Evolutionary conservation across 257 asterid species (phyloP).

Genomic region (Marsdenia floribunda): DNA sequence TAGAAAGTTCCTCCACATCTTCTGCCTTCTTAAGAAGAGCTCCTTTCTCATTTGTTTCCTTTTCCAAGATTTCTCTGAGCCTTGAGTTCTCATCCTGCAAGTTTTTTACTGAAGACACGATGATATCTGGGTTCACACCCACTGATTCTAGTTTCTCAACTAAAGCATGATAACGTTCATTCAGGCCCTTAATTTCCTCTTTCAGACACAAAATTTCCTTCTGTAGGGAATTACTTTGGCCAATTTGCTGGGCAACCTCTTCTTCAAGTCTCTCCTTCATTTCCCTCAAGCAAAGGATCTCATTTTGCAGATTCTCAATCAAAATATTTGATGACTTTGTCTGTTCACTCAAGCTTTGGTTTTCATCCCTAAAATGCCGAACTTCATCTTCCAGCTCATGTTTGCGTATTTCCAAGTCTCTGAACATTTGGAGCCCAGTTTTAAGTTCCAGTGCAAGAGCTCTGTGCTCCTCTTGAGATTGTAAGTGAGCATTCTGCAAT

Average conservation of each 20-base stretch:
- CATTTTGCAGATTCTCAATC: slow-evolving; percentile 59
- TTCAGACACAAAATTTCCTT: slow-evolving; percentile 52
- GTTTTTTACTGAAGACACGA: slow-evolving; percentile 43
- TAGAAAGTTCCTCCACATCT: slow-evolving; percentile 51
- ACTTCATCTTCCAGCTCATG: slow-evolving; percentile 60
- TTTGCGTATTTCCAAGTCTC: slow-evolving; percentile 54
- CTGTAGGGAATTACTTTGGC: slow-evolving; percentile 46
- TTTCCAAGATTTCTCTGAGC: slow-evolving; percentile 43
- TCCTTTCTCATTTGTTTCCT: slow-evolving; percentile 46
- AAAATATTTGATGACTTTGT: slow-evolving; percentile 46
- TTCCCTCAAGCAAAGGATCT: slow-evolving; percentile 54
- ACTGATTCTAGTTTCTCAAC: slow-evolving; percentile 61
- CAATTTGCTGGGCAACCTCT: slow-evolving; percentile 56
- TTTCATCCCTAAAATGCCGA: slow-evolving; percentile 50
- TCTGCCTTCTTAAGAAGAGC: slow-evolving; percentile 53
- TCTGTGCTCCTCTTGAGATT: slow-evolving; percentile 64
- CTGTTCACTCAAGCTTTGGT: slow-evolving; percentile 37
- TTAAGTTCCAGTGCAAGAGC: slow-evolving; percentile 59
- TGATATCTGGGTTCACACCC: slow-evolving; percentile 47
- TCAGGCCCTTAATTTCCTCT: slow-evolving; percentile 68
- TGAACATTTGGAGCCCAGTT: slow-evolving; percentile 48
- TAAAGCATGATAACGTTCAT: slow-evolving; percentile 43
- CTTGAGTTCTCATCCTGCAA: slow-evolving; percentile 59
- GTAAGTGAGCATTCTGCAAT: slow-evolving; percentile 53
- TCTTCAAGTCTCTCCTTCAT: slow-evolving; percentile 68